Percentiles rank a stretch among this genome's conserved stretches.
These are phyloP conservation scores for Myxozyma udenii DNA, from an alignment of 805 yeast species.

Conservation along the genomic window DNA sequence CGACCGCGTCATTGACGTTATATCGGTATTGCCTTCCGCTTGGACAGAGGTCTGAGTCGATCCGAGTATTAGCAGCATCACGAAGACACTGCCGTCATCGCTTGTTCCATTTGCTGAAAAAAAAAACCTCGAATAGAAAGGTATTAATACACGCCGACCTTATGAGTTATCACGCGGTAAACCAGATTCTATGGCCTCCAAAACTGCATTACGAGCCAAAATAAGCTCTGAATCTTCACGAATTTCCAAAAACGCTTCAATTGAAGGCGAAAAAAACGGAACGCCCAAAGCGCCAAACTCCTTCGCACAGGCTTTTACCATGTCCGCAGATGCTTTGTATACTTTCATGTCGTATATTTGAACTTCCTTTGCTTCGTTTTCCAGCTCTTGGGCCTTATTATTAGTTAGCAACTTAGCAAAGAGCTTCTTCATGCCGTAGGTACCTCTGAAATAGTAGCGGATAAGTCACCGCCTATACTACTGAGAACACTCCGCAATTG, in stretches of 20 bases:
- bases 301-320: slow-evolving; percentile 16
- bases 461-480: slow-evolving; percentile 17
- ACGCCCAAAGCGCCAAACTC: slow-evolving; percentile 18
- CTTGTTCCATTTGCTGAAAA: too few relatives aligned
- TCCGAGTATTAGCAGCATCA: too few relatives aligned
- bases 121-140: too few relatives aligned
- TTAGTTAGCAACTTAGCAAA: neutral
- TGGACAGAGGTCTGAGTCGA: too few relatives aligned
- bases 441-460: slow-evolving; percentile 12
- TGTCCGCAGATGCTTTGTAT: slow-evolving; percentile 11
- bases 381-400: slow-evolving; percentile 8
- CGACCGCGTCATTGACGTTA: too few relatives aligned
- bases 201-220: slow-evolving; percentile 1
- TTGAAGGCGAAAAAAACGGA: slow-evolving; percentile 18
- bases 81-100: too few relatives aligned
- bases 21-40: too few relatives aligned
- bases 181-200: neutral
- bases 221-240: slow-evolving; percentile 1
- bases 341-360: slow-evolving; percentile 21
- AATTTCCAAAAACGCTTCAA: neutral
- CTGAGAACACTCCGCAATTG: slow-evolving; percentile 12
- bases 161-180: too few relatives aligned
- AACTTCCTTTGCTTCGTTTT: slow-evolving; percentile 11
- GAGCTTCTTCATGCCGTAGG: neutral
- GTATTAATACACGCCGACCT: too few relatives aligned